Percentiles rank a stretch among this genome's conserved stretches.
phyloP scores from a whole-genome alignment of 371 early-diverging fungal genomes.

The Mortierella polycephala region DNA sequence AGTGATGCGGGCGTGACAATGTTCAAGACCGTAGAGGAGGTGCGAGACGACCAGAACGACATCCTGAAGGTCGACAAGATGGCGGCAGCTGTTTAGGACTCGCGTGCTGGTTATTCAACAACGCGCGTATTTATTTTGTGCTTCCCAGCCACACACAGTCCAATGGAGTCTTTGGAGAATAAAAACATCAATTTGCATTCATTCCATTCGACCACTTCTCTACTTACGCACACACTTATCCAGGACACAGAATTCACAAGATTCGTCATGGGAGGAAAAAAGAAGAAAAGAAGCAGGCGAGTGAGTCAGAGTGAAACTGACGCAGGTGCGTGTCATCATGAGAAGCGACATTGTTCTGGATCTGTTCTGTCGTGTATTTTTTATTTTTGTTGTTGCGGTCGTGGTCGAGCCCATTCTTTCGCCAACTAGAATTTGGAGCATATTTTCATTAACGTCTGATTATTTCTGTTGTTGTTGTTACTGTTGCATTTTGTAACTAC shows the following conservation, averaged over 20 bases:
- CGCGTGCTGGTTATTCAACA: too few species aligned
- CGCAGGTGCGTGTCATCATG: conserved; percentile 5
- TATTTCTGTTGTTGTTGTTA: background rate
- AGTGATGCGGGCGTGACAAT: conserved; percentile 37
- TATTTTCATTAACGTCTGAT: background rate
- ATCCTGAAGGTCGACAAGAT: conserved; percentile 48
- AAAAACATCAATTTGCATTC: too few species aligned
- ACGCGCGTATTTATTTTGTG: too few species aligned
- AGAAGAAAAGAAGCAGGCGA: conserved; percentile 28
- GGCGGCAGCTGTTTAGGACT: conserved; percentile 9
- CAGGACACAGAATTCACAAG: background rate
- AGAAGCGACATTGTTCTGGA: background rate
- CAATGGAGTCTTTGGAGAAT: too few species aligned
- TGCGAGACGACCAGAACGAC: conserved; percentile 55
- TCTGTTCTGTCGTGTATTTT: background rate
- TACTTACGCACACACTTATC: background rate
- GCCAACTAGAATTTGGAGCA: background rate
- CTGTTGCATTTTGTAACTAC: background rate
- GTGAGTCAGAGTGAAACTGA: conserved; percentile 21
- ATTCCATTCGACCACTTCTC: background rate
- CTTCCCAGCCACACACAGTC: too few species aligned
- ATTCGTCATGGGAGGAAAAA: conserved; percentile 11
- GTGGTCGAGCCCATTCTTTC: too few species aligned
- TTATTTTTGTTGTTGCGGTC: too few species aligned
- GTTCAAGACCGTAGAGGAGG: conserved; percentile 55